These are phyloP conservation scores for Moricandia moricandioides DNA, from an alignment of 345 rosid species.

Conservation along the genomic window DNA sequence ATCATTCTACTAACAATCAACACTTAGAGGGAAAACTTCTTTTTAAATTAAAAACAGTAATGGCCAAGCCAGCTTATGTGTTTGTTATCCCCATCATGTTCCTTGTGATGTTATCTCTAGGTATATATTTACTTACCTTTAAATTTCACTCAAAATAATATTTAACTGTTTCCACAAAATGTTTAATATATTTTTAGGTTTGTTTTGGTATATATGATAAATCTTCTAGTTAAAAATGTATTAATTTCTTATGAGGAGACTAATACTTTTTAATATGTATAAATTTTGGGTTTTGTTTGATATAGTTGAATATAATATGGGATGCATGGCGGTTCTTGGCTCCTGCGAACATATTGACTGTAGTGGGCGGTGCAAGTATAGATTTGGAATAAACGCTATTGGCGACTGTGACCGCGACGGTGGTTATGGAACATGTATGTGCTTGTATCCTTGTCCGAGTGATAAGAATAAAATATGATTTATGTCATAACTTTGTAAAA, in stretches of 20 bases:
- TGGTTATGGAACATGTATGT: conserved; percentile 2
- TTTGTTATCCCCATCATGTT: conserved; percentile 1
- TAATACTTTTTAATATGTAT: not conserved
- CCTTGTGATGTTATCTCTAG: conserved; percentile 3
- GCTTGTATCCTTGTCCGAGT: not conserved
- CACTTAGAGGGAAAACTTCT: not conserved
- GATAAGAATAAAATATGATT: not conserved
- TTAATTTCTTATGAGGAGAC: not conserved
- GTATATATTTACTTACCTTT: not conserved
- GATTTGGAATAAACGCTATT: not conserved
- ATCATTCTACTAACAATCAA: not conserved
- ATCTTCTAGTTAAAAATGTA: not conserved
- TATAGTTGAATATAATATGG: conserved; percentile 21
- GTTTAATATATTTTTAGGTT: not conserved
- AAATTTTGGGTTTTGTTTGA: not conserved
- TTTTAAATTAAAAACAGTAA: not conserved
- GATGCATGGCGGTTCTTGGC: conserved; percentile 2
- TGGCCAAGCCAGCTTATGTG: conserved; percentile 7
- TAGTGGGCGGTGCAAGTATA: not conserved
- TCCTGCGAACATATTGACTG: conserved; percentile 9
- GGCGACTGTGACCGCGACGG: conserved; percentile 14
- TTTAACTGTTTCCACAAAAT: not conserved
- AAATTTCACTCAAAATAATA: not conserved
- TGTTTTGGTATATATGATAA: not conserved
- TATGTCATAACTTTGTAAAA: not conserved